Evolutionary conservation across 108 stramenopile species (phyloP).

Genomic region (Skeletonema tropicum): DNA sequence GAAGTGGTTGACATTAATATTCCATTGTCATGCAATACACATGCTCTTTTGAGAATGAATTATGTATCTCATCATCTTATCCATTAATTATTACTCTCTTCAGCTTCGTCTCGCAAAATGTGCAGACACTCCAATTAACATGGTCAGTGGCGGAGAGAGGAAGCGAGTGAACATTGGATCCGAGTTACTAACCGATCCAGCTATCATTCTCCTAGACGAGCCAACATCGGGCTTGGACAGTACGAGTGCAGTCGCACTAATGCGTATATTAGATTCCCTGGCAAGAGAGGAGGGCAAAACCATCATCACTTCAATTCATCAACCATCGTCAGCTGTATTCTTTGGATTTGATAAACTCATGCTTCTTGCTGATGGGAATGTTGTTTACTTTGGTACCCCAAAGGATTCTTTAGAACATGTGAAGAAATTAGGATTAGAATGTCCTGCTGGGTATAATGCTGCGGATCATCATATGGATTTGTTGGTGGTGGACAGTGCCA

Average conservation of each 20-base stretch:
- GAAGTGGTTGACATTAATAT: slow-evolving; percentile 7
- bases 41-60: background rate
- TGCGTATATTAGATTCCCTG: slow-evolving; percentile 53
- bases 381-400: slow-evolving; percentile 80
- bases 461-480: slow-evolving; percentile 87
- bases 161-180: slow-evolving; percentile 85
- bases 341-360: slow-evolving; percentile 68
- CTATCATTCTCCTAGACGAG: slow-evolving; percentile 77
- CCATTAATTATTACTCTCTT: background rate
- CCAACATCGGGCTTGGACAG: slow-evolving; percentile 84
- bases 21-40: background rate
- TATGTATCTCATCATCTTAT: background rate
- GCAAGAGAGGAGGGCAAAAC: slow-evolving; percentile 59
- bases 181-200: slow-evolving; percentile 75
- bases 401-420: slow-evolving; percentile 54
- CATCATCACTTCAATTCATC: slow-evolving; percentile 77
- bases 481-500: slow-evolving; percentile 56
- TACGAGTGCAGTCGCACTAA: slow-evolving; percentile 65
- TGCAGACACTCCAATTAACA: slow-evolving; percentile 60
- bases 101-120: slow-evolving; percentile 50
- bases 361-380: slow-evolving; percentile 69
- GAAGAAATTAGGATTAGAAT: slow-evolving; percentile 43
- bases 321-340: slow-evolving; percentile 74
- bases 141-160: slow-evolving; percentile 83
- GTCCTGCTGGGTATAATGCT: slow-evolving; percentile 77